Base-by-base conservation (phyloP, 352 stramenopile species). In the Phytophthora megakarya region DNA sequence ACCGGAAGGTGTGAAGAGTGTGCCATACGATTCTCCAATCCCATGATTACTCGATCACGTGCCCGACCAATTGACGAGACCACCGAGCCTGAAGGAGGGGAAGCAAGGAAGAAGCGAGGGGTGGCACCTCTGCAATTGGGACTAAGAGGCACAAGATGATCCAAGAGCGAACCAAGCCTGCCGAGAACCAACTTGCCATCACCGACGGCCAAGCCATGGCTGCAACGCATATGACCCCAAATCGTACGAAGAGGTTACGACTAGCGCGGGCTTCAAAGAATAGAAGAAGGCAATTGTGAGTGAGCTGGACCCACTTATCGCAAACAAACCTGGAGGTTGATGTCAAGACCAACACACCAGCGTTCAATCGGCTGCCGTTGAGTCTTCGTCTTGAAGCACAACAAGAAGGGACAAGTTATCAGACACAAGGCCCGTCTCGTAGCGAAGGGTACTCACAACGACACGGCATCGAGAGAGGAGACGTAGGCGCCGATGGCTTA, bases 281-380 rank as follows among this genome's bases (percentile, higher is more conserved):
- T 59, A 25, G 51, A 49, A 59, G 30, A 38, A 59, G 28, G 37
- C 25, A 2, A 59, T 59, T 19, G 25, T 25, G 19, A 59, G 38
- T 59, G 51, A 59, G 37, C 25, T 35, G 30, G 30, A 35, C 8
- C 13, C 30, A 11, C 30, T 35, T 11, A 35, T 11, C 8, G 30
- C 30, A 35, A 35, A 35, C 30, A 35, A 35, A 35, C 30, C 30
- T 35, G 30, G 30, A 35, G 13, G 30, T 35, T 35, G 30, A 11
- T 35, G 13, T 12, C 30, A 11, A 35, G 30, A 35, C 30, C 30
- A 35, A 35, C 46, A 9, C 25, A 59, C 22, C 51, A 59, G 15
- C 26, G 30, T n/a, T 25, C 38, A 21, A 59, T 59, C 19, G 21
- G 48, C 19, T 56, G 48, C 25, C 48, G 32, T 7, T 56, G 32